Percentiles rank a stretch among this genome's conserved stretches.
phyloP scores from a whole-genome alignment of 805 yeast genomes.

The Candida ovalis region DNA sequence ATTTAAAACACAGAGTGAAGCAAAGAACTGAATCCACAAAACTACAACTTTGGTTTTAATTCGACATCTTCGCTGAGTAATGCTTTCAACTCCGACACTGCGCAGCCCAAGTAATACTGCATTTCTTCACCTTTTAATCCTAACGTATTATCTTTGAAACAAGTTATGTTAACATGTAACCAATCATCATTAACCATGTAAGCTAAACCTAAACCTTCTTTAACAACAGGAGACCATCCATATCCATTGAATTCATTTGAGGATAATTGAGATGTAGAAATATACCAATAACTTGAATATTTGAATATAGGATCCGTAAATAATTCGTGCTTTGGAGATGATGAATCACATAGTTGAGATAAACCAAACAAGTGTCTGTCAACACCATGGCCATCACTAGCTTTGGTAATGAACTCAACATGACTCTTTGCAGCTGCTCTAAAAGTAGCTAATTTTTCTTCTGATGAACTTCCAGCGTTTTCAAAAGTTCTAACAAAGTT shows the following conservation, averaged over 20 bases:
- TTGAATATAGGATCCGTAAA: conserved; percentile 72
- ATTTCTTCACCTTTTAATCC: conserved; percentile 52
- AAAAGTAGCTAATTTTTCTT: conserved; percentile 62
- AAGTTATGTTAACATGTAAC: conserved; percentile 80
- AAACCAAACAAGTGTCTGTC: conserved; percentile 94
- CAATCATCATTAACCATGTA: conserved; percentile 86
- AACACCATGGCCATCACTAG: conserved; percentile 82
- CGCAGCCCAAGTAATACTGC: conserved; percentile 64
- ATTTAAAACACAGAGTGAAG: background rate
- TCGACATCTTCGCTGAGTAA: conserved; percentile 35
- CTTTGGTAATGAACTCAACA: conserved; percentile 65
- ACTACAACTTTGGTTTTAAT: conserved; percentile 2
- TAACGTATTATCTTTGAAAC: conserved; percentile 59
- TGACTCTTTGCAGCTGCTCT: conserved; percentile 73
- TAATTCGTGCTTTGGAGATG: conserved; percentile 60
- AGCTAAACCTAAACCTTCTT: conserved; percentile 90
- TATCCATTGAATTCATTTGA: conserved; percentile 84
- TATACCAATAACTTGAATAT: conserved; percentile 80
- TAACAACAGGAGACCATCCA: conserved; percentile 95
- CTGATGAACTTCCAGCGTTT: conserved; percentile 43
- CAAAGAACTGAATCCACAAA: background rate
- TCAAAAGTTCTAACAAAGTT: conserved; percentile 75
- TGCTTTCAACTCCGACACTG: conserved; percentile 79
- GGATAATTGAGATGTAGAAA: conserved; percentile 86
- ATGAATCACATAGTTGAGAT: conserved; percentile 53